phyloP scores from a whole-genome alignment of 2,329 filamentous ascomycete genomes.

The Ophiosphaerella korrae region DNA sequence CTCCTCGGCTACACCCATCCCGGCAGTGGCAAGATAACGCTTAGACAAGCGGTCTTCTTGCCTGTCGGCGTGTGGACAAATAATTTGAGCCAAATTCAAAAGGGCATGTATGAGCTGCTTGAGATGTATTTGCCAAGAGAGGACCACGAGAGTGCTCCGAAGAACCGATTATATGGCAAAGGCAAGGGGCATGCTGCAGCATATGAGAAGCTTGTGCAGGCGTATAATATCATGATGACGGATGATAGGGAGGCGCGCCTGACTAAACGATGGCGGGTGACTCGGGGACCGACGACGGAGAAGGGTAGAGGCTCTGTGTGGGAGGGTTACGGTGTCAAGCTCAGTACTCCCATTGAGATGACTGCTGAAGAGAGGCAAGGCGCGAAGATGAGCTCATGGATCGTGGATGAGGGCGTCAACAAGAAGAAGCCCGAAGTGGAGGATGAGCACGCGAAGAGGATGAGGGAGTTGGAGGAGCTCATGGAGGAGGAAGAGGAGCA shows the following conservation, averaged over 20 bases:
- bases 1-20: constrained; percentile 30
- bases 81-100: constrained; percentile 13
- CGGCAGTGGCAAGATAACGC: constrained; percentile 7
- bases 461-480: constrained; percentile 26
- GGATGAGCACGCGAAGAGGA: constrained; percentile 3
- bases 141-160: too few species aligned
- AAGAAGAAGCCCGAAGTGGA: constrained; percentile 8
- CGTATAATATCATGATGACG: constrained; percentile 22
- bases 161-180: neutral
- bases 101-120: constrained; percentile 18
- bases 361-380: constrained; percentile 24
- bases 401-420: constrained; percentile 12
- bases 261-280: constrained; percentile 39
- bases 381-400: constrained; percentile 1
- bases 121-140: constrained; percentile 25
- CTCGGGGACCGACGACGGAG: constrained; percentile 24
- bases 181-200: constrained; percentile 15
- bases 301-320: constrained; percentile 34
- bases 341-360: constrained; percentile 28
- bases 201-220: constrained; percentile 27
- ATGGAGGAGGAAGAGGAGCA: constrained; percentile 20
- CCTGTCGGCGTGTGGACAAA: constrained; percentile 27
- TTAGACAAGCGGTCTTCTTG: constrained; percentile 34
- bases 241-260: constrained; percentile 27
- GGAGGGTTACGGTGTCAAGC: constrained; percentile 37